phyloP scores from a whole-genome alignment of 192 early-diverging fungal genomes.

The Chytriomyces confervae region DNA sequence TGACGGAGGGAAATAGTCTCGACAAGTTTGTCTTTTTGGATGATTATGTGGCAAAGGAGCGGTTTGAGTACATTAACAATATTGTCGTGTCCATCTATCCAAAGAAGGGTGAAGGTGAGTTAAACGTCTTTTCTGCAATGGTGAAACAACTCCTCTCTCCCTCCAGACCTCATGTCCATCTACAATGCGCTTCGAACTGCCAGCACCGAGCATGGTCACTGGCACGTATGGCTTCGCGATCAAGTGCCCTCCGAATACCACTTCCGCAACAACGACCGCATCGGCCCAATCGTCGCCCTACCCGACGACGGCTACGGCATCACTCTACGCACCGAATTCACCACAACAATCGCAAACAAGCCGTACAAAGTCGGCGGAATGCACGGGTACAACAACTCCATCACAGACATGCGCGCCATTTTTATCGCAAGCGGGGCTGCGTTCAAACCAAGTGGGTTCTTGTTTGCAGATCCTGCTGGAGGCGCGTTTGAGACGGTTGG shows the following conservation, averaged over 20 bases:
- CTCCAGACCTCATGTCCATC: conserved; percentile 51
- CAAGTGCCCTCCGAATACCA: conserved; percentile 78
- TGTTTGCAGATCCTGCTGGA: too few relatives aligned
- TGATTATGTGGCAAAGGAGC: conserved; percentile 62
- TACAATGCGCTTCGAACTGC: conserved; percentile 58
- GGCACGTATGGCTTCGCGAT: conserved; percentile 69
- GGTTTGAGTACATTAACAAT: conserved; percentile 57
- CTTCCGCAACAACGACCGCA: conserved; percentile 65
- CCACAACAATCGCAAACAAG: conserved; percentile 7
- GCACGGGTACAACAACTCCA: conserved; percentile 85
- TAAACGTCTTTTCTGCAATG: not conserved
- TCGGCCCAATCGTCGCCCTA: conserved; percentile 74
- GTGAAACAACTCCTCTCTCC: too few relatives aligned
- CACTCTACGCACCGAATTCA: conserved; percentile 18
- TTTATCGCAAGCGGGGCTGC: conserved; percentile 80
- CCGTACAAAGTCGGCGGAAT: conserved; percentile 56
- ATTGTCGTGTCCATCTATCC: conserved; percentile 67
- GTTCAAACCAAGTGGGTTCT: conserved; percentile 38
- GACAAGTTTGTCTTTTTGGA: conserved; percentile 72
- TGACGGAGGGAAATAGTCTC: conserved; percentile 58
- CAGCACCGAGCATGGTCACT: conserved; percentile 38
- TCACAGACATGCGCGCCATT: conserved; percentile 80
- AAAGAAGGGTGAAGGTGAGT: conserved; percentile 32
- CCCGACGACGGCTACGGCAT: conserved; percentile 58
- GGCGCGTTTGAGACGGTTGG: not conserved